Base-by-base conservation (phyloP, 768 basidiomycete species). In the Agrocybe chaxingu region DNA sequence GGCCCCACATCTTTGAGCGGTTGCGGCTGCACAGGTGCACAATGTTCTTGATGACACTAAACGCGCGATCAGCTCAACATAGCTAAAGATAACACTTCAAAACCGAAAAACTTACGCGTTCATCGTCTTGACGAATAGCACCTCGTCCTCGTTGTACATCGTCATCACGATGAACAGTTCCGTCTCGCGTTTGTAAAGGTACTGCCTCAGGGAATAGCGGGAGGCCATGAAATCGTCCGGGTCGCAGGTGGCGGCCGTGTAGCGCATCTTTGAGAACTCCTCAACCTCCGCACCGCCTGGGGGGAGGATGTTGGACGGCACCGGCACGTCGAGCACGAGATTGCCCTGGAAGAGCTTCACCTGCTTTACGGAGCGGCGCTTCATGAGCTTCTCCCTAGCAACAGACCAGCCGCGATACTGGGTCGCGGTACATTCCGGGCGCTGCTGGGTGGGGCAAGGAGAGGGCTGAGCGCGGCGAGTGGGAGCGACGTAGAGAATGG, bases 121-220 rank as follows among this genome's bases (percentile, higher is more conserved):
- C 87, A 93, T 91, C 8, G 90, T 93, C 62, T 76, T 80, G 62
- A 74, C 73, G 64, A 91, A 92, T 24, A 90, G 72, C 7, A 84
- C 72, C 62, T 91, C 88, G 62, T 91, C 90, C 71, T 97, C 93
- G 65, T 95, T 95, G 66, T 91, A 91, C 92, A 96, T 95, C 39
- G 93, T 96, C 84, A 96, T 90, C 37, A 95, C 92, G 58, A 97
- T 91, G 70, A 96, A 94, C 10, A 97, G 77, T 68, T 96, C 94
- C 7, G 93, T 96, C 47, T 85, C 77, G 47, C 93, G 85, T 49
- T 82, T 82, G 59, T 81, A 80, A 1, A 93, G 76, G 66, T 85
- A 93, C 4, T 83, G 92, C 18, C 92, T 76, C 18, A 94, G 78
- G 5, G 88, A 82, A 66, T 90, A 92, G 53, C 84, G 82, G 41